Base-by-base conservation (phyloP, 129 eudicot species). In the Solidago caesia region DNA sequence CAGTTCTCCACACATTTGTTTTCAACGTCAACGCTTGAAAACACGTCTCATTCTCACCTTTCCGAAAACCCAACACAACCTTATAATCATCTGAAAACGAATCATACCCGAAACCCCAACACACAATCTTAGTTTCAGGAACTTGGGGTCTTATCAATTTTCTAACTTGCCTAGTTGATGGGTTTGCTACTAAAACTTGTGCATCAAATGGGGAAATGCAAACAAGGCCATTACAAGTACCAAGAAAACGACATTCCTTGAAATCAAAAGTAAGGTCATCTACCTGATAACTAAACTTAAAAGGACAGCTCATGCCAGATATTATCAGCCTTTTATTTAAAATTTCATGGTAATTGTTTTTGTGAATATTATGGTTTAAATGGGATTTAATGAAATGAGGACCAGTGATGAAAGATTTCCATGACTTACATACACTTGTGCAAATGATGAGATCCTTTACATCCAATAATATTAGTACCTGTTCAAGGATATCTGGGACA, bases 81-180 rank as follows among this genome's bases (percentile, higher is more conserved):
- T 67, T 67, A 44, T 42, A 67, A 45, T 67, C 71, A 67, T 67
- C 41, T 2, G 2, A 14, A 4, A 2, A 44, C 1, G 55, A 39
- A 67, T 15, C 71, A 67, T 44, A 67, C 3, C 56, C 71, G 44
- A 67, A 67, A 45, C 55, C 71, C 55, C 55, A 67, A 66, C 55
- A 44, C 14, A 67, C 44, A 9, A 8, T 44, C 14, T 2, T 13
- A n/a, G 21, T 21, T 21, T 21, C 21, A 21, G 21, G 21, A 21
- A 43, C n/a, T 42, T 2, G 25, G 4, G 14, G 71, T 5, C 7
- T 45, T 44, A 1, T 67, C 4, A 45, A 6, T 21, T 3, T 15
- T 67, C 46, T n/a, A 7, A 13, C 71, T 44, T 67, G 55, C 46
- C 57, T 21, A 67, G 71, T 67, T 67, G 55, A 45, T 15, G 43